Conservation (phyloP, 2,329 filamentous ascomycete species). For the Cladosporium halotolerans region DNA sequence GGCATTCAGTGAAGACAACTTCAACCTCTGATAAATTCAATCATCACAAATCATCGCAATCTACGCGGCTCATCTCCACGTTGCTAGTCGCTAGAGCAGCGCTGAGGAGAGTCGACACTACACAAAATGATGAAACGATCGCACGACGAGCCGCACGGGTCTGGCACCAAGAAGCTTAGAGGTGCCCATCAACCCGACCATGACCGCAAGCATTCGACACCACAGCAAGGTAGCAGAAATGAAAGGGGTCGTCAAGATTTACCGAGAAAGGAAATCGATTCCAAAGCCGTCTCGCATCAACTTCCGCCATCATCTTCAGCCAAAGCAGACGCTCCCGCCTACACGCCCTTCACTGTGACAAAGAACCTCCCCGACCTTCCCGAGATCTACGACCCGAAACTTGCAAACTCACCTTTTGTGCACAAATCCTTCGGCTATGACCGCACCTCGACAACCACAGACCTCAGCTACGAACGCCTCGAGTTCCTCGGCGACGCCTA, state of each 20-base stretch:
- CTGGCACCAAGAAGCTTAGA: conserved; percentile 18
- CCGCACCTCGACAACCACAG: conserved; percentile 21
- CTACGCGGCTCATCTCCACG: conserved; percentile 28
- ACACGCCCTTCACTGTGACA: conserved; percentile 17
- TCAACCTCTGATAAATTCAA: neutral
- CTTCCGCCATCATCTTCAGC: conserved; percentile 16
- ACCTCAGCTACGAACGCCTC: conserved; percentile 65
- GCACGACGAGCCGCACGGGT: conserved; percentile 8
- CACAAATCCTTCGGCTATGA: conserved; percentile 27
- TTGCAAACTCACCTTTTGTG: conserved; percentile 26
- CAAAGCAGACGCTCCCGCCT: conserved; percentile 15
- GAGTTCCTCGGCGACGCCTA: conserved; percentile 89
- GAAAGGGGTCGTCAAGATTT: neutral
- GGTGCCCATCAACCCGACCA: neutral
- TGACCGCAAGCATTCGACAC: neutral
- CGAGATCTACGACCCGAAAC: conserved; percentile 17
- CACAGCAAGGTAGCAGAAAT: neutral
- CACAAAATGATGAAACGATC: conserved; percentile 19
- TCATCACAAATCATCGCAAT: neutral
- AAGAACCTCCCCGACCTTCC: conserved; percentile 27
- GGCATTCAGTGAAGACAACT: neutral
- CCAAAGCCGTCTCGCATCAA: conserved; percentile 15
- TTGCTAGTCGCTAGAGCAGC: conserved; percentile 20
- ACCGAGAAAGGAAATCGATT: conserved; percentile 7
- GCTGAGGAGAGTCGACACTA: conserved; percentile 26